phyloP scores from a whole-genome alignment of 768 basidiomycete genomes.

The Pulveroboletus sp. region DNA sequence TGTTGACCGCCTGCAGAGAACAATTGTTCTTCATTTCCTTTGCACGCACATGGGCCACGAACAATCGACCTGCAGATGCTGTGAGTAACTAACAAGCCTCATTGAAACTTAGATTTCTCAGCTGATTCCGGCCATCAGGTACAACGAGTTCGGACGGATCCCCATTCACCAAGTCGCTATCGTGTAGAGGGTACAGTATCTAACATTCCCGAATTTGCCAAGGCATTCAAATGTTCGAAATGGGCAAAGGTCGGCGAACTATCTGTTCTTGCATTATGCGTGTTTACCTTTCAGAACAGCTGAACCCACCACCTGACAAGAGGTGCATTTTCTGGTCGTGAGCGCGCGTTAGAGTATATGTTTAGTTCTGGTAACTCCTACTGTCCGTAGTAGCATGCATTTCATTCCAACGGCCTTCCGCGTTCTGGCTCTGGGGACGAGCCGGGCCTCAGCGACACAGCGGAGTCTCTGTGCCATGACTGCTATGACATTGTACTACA shows the following conservation, averaged over 20 bases:
- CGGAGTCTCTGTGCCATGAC: no score
- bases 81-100: slow-evolving; percentile 37
- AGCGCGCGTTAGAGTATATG: slow-evolving; percentile 8
- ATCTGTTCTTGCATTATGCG: neutral
- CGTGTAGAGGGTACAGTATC: slow-evolving; percentile 84
- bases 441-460: no score
- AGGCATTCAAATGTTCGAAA: slow-evolving; percentile 79
- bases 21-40: slow-evolving; percentile 95
- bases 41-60: slow-evolving; percentile 83
- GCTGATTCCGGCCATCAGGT: slow-evolving; percentile 40
- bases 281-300: slow-evolving; percentile 35
- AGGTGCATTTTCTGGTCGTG: slow-evolving; percentile 80
- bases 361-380: slow-evolving; percentile 1
- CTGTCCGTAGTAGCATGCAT: slow-evolving; percentile 21
- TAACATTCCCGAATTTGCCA: slow-evolving; percentile 86
- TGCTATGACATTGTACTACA: neutral
- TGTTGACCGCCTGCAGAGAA: slow-evolving; percentile 49
- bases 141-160: slow-evolving; percentile 80
- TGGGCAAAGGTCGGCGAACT: slow-evolving; percentile 60
- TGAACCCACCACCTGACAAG: slow-evolving; percentile 80
- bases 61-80: slow-evolving; percentile 75
- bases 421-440: no score
- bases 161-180: slow-evolving; percentile 80
- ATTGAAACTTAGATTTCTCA: neutral
- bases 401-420: slow-evolving; percentile 3